Evolutionary conservation across 176 grass and related monocot genomes (phyloP).

Genomic region (Dactylis glomerata): DNA sequence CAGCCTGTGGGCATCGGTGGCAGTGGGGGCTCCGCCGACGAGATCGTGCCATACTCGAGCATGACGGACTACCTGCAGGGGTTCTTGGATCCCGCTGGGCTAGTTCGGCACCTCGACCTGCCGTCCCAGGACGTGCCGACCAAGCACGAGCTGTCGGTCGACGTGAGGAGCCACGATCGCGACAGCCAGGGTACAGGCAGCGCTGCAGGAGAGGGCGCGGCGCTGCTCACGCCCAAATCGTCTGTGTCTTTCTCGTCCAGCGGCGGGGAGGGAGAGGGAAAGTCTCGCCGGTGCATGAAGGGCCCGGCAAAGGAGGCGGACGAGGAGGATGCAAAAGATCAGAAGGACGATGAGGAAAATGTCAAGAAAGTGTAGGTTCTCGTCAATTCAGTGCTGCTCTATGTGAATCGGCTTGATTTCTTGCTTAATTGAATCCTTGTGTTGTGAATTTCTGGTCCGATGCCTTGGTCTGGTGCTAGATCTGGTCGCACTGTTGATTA

Average conservation of each 20-base stretch:
- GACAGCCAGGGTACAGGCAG: constrained; percentile 44
- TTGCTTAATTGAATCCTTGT: constrained; percentile 8
- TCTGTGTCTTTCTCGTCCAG: constrained; percentile 68
- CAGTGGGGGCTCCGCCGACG: constrained; percentile 2
- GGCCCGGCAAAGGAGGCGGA: constrained; percentile 50
- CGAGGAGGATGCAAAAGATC: constrained; percentile 40
- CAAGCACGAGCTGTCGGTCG: constrained; percentile 52
- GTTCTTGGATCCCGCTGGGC: constrained; percentile 39
- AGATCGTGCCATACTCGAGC: constrained; percentile 42
- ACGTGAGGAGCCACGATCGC: constrained; percentile 32
- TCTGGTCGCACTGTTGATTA: constrained; percentile 32
- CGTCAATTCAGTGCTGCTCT: constrained; percentile 10
- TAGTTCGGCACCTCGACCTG: constrained; percentile 27
- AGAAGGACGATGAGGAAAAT: constrained; percentile 59
- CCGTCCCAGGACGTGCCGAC: constrained; percentile 10
- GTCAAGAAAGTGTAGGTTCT: constrained; percentile 68
- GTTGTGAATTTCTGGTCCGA: neutral
- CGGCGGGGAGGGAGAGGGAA: constrained; percentile 58
- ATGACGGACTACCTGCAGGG: constrained; percentile 48
- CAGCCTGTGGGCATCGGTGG: neutral
- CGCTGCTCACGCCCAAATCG: constrained; percentile 66
- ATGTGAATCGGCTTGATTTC: constrained; percentile 1
- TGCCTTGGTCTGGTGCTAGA: constrained; percentile 27
- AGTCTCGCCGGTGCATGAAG: constrained; percentile 54
- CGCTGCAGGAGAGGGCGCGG: constrained; percentile 21